Evolutionary conservation across 2,329 filamentous ascomycete genomes (phyloP), one percentile per base, ranked within the genome.

Genomic region (Ceratocystis cubensis): DNA sequence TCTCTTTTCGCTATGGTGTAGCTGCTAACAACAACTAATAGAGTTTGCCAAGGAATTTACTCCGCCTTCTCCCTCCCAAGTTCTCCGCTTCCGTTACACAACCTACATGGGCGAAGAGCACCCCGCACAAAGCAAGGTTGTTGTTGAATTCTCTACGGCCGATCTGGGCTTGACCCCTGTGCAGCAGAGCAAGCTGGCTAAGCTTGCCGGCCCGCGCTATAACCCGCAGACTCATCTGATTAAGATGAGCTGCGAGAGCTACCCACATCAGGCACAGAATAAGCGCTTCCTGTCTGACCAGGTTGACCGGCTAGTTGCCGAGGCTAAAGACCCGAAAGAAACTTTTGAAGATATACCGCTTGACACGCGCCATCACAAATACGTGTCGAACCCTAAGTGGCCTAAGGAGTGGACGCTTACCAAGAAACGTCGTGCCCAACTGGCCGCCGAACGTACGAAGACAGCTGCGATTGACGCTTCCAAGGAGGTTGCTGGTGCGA

Each of bases 81-180:
- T 91, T 59, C 84, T 99, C 67, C 88, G 93, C 72, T 99, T 96
- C 85, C 88, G 94, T 72, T 96, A 96, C 80, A 99, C 94, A 17
- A 92, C 88, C 46, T 97, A 97, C 78, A 88, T 99, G 82, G 93
- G 93, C 72, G 94, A 97, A 77, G 80, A 84, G 66, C 95, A 99
- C 77, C 93, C 94, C 0, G 91, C 93, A 2, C 86, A 91, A 76
- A 87, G 86, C 74, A 99, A 99, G 80, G 92, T 99, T 22, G 92
- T 97, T 13, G 85, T 97, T 66, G 89, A 96, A 74, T 96, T 97
- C 77, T 84, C 82, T 70, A 87, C 88, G 17, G 76, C 77, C 66
- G 91, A 96, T 76, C 78, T 96, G 69, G 78, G 81, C 69, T 81
- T 96, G 65, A 85, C 82, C 28, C 77, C 83, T 17, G 76, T 80